These are phyloP conservation scores for Quercus mongolica DNA, from an alignment of 306 rosid genomes.

Conservation along the genomic window DNA sequence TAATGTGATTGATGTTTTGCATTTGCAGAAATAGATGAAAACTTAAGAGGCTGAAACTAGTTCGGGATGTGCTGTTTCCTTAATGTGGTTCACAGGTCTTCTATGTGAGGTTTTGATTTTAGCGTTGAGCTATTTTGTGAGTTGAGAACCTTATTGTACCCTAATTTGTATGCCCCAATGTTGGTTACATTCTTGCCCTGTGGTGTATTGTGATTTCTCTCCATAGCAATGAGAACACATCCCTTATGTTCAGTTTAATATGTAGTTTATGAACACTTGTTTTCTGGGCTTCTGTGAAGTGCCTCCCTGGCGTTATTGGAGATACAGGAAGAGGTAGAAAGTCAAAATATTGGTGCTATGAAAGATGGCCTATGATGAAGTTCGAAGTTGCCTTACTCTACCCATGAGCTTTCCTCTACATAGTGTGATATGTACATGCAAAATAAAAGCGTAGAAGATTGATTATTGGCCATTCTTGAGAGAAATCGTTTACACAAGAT, in stretches of 20 bases:
- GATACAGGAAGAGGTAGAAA: too few relatives aligned
- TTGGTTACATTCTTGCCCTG: conserved; percentile 27
- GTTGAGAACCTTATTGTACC: conserved; percentile 26
- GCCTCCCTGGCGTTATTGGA: not conserved
- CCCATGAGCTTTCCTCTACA: too few relatives aligned
- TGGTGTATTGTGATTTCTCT: conserved; percentile 13
- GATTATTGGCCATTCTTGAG: too few relatives aligned
- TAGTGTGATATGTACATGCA: too few relatives aligned
- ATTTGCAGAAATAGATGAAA: conserved; percentile 53
- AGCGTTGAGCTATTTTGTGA: conserved; percentile 21
- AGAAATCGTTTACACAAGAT: too few relatives aligned
- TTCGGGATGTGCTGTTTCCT: conserved; percentile 43
- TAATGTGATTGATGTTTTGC: conserved; percentile 25
- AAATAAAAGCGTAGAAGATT: too few relatives aligned
- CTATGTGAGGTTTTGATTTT: conserved; percentile 34
- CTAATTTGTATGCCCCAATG: conserved; percentile 18
- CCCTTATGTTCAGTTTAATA: conserved; percentile 15
- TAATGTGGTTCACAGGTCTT: conserved; percentile 37
- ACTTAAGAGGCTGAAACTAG: conserved; percentile 41
- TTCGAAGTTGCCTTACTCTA: too few relatives aligned
- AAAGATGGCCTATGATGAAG: too few relatives aligned
- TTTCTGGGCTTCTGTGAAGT: not conserved
- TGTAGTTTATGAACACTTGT: not conserved
- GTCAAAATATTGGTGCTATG: too few relatives aligned
- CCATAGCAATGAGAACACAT: conserved; percentile 33